These are phyloP conservation scores for Prunus fruticosa DNA, from an alignment of 306 rosid species.

Conservation along the genomic window DNA sequence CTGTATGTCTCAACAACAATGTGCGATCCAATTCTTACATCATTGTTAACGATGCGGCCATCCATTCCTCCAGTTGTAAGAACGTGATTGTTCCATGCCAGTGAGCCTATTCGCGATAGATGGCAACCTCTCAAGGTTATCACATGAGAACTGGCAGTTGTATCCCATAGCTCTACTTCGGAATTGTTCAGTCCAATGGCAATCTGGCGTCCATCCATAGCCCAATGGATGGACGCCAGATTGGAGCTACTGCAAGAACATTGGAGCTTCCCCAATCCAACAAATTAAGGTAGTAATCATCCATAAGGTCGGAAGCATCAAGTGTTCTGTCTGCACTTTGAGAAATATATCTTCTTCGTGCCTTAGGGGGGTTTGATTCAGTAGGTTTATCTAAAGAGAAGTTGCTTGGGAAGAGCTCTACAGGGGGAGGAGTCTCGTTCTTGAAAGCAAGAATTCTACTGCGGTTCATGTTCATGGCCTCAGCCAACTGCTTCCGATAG, in stretches of 20 bases:
- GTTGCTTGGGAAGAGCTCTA: slow-evolving; percentile 40
- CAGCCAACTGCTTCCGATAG: slow-evolving; percentile 52
- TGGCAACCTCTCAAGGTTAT: slow-evolving; percentile 59
- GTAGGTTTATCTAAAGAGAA: slow-evolving; percentile 23
- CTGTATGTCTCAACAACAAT: too few species aligned
- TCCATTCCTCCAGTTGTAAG: too few species aligned
- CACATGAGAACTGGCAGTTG: slow-evolving; percentile 43
- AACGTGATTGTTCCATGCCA: background rate
- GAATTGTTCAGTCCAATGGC: slow-evolving; percentile 71
- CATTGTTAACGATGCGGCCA: too few species aligned
- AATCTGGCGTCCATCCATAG: slow-evolving; percentile 67
- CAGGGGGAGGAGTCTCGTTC: slow-evolving; percentile 60
- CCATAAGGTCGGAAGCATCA: slow-evolving; percentile 70
- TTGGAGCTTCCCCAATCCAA: too few species aligned
- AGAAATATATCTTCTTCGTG: slow-evolving; percentile 48
- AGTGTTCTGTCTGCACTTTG: slow-evolving; percentile 65
- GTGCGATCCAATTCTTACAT: too few species aligned
- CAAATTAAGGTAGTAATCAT: slow-evolving; percentile 22
- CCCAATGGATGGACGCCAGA: too few species aligned
- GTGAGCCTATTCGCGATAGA: slow-evolving; percentile 54
- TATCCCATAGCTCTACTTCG: slow-evolving; percentile 73
- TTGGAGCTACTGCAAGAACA: too few species aligned
- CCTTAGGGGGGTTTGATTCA: slow-evolving; percentile 12
- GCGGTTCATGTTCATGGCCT: slow-evolving; percentile 62
- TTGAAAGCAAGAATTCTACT: slow-evolving; percentile 68